These are phyloP conservation scores for Didymella keratinophila DNA, from an alignment of 2,329 filamentous ascomycete genomes.

Conservation along the genomic window DNA sequence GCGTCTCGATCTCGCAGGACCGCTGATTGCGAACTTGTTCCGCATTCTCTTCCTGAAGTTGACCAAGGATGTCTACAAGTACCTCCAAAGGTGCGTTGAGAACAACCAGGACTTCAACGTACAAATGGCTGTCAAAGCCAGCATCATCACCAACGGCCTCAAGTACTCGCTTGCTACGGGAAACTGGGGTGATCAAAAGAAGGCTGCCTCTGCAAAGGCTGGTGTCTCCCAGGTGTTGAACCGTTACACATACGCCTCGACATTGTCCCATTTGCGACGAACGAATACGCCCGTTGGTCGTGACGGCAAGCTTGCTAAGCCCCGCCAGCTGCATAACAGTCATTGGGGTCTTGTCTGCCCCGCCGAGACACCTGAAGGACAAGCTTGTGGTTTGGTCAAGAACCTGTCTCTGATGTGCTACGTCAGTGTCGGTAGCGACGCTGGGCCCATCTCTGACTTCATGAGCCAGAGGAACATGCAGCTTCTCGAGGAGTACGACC, in stretches of 20 bases:
- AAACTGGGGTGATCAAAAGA: slow-evolving; percentile 99
- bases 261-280: slow-evolving; percentile 91
- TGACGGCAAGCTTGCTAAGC: slow-evolving; percentile 98
- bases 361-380: slow-evolving; percentile 96
- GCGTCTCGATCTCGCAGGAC: slow-evolving; percentile 92
- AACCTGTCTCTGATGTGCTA: slow-evolving; percentile 98
- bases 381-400: slow-evolving; percentile 98
- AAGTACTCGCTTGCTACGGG: slow-evolving; percentile 97
- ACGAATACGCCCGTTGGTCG: slow-evolving; percentile 98
- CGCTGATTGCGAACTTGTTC: slow-evolving; percentile 95
- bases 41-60: slow-evolving; percentile 89
- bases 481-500: slow-evolving; percentile 86
- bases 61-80: slow-evolving; percentile 87
- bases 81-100: slow-evolving; percentile 92
- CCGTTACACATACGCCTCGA: slow-evolving; percentile 96
- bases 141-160: slow-evolving; percentile 88
- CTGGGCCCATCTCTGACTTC: slow-evolving; percentile 89
- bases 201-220: slow-evolving; percentile 91
- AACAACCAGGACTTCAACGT: slow-evolving; percentile 88
- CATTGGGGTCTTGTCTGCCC: slow-evolving; percentile 98
- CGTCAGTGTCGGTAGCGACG: slow-evolving; percentile 92
- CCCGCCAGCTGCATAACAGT: slow-evolving; percentile 96
- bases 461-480: slow-evolving; percentile 98
- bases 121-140: slow-evolving; percentile 87
- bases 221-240: slow-evolving; percentile 98